These are phyloP conservation scores for Arabis alpina DNA, from an alignment of 345 rosid genomes.

Conservation along the genomic window DNA sequence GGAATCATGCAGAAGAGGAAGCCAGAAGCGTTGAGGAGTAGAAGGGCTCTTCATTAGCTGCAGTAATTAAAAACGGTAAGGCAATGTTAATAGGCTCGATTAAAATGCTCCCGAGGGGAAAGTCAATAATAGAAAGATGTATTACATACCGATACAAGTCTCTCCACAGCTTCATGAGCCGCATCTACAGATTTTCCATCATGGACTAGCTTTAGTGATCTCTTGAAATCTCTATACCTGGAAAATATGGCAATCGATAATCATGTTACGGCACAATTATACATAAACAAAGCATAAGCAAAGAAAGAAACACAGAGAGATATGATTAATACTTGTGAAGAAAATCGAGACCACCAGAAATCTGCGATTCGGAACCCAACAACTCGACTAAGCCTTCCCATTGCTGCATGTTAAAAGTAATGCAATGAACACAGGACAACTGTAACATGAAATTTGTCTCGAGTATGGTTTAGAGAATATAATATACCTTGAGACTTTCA, in stretches of 20 bases:
- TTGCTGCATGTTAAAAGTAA: slow-evolving; percentile 60
- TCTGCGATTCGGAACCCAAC: slow-evolving; percentile 78
- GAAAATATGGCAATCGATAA: slow-evolving; percentile 20
- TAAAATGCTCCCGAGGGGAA: not conserved
- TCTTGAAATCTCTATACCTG: slow-evolving; percentile 97
- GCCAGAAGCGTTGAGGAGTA: slow-evolving; percentile 91
- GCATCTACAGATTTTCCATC: slow-evolving; percentile 66
- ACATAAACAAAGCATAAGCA: not conserved
- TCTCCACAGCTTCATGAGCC: slow-evolving; percentile 71
- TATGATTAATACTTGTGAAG: slow-evolving; percentile 69
- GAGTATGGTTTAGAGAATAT: slow-evolving; percentile 11
- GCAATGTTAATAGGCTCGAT: not conserved
- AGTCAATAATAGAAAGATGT: not conserved
- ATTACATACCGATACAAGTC: slow-evolving; percentile 68
- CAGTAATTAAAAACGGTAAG: slow-evolving; percentile 30
- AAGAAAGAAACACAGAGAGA: not conserved
- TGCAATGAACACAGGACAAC: not conserved
- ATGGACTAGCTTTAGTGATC: slow-evolving; percentile 61
- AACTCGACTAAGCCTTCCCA: slow-evolving; percentile 94
- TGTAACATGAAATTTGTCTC: not conserved
- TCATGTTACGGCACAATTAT: not conserved
- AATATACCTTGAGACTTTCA: slow-evolving; percentile 81
- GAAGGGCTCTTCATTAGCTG: slow-evolving; percentile 96
- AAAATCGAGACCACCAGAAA: slow-evolving; percentile 91
- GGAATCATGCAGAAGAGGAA: slow-evolving; percentile 86